Percentiles rank a stretch among this genome's conserved stretches.
phyloP scores from a whole-genome alignment of 257 asterid species.

The Solanum gandarillasii region DNA sequence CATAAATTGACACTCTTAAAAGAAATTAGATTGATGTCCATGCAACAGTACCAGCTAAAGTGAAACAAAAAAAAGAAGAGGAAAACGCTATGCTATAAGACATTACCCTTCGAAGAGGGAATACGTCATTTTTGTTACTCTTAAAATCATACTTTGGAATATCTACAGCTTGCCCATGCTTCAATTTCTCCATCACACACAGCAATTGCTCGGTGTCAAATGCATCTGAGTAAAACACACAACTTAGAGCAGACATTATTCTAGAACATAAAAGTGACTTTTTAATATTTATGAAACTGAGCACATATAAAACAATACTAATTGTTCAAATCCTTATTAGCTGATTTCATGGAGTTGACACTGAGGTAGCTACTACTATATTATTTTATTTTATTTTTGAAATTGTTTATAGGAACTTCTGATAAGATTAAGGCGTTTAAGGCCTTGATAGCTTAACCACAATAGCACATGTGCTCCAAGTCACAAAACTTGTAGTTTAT shows the following conservation, averaged over 20 bases:
- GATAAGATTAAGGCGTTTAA: neutral
- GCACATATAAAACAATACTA: neutral
- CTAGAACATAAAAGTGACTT: neutral
- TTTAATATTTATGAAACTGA: neutral
- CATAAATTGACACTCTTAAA: neutral
- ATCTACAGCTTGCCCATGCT: conserved; percentile 80
- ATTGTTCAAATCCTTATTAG: neutral
- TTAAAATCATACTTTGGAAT: conserved; percentile 91
- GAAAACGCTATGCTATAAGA: neutral
- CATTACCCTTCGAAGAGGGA: conserved; percentile 57
- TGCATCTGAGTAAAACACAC: conserved; percentile 50
- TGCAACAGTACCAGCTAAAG: neutral
- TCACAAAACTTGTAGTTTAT: neutral
- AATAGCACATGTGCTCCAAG: neutral
- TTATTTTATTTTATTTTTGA: neutral
- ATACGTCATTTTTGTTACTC: conserved; percentile 59
- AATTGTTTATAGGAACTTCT: neutral
- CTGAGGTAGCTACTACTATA: neutral
- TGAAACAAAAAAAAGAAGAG: neutral
- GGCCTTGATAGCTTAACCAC: neutral
- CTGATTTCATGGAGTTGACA: neutral
- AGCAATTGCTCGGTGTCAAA: conserved; percentile 67
- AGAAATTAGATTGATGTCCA: neutral
- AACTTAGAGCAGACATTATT: neutral
- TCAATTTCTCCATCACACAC: conserved; percentile 63